Conservation (phyloP, 306 rosid species). For the Lablab purpureus region DNA sequence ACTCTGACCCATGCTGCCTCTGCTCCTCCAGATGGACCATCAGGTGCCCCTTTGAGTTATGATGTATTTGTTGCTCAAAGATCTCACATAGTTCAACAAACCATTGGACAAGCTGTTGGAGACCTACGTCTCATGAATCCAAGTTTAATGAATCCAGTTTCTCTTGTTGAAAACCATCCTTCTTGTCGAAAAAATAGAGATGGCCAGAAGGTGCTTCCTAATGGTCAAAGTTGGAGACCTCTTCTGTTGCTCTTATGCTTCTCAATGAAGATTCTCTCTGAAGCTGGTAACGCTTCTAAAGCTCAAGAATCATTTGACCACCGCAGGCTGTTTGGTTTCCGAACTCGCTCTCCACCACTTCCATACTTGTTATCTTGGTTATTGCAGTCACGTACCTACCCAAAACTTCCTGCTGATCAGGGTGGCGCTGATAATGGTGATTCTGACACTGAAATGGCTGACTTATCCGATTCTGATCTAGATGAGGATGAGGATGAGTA, state of each 20-base stretch:
- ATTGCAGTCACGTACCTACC: constrained; percentile 89
- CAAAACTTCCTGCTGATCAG: constrained; percentile 89
- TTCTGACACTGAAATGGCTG: constrained; percentile 90
- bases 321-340: constrained; percentile 87
- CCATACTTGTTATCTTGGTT: constrained; percentile 90
- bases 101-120: constrained; percentile 95
- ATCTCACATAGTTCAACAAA: constrained; percentile 90
- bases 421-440: constrained; percentile 87
- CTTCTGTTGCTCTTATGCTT: constrained; percentile 80
- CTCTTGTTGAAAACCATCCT: constrained; percentile 96
- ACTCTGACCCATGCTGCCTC: constrained; percentile 92
- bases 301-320: constrained; percentile 81
- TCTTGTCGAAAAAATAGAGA: constrained; percentile 95
- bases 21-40: constrained; percentile 98
- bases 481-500: constrained; percentile 94
- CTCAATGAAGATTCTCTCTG: constrained; percentile 90
- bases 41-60: constrained; percentile 88
- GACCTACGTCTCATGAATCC: constrained; percentile 91
- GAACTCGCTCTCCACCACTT: constrained; percentile 89
- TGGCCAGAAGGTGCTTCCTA: constrained; percentile 95
- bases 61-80: constrained; percentile 95
- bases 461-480: constrained; percentile 84
- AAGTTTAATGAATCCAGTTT: constrained; percentile 80
- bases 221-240: constrained; percentile 95
- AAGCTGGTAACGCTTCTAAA: constrained; percentile 72